These are phyloP conservation scores for Xerocomellus chrysenteron DNA, from an alignment of 768 basidiomycete species.

Conservation along the genomic window DNA sequence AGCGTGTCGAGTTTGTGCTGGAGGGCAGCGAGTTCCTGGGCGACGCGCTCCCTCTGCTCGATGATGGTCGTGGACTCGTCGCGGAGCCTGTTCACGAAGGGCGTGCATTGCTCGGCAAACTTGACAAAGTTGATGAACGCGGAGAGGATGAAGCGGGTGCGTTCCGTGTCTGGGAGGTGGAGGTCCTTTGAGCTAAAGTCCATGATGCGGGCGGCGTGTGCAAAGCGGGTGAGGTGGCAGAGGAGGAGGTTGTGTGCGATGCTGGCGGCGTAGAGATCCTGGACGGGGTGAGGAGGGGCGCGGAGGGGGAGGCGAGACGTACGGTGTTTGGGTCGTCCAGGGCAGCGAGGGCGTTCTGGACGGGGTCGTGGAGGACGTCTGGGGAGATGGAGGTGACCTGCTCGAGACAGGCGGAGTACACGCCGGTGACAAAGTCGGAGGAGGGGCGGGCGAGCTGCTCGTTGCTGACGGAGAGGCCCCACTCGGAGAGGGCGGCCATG, in stretches of 20 bases:
- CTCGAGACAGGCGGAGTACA: conserved; percentile 71
- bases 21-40: conserved; percentile 46
- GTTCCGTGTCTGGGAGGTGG: conserved; percentile 65
- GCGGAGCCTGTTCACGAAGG: conserved; percentile 60
- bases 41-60: conserved; percentile 60
- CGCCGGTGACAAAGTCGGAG: conserved; percentile 65
- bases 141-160: conserved; percentile 74
- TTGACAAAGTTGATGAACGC: conserved; percentile 94
- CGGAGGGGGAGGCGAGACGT: conserved; percentile 2
- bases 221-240: conserved; percentile 74
- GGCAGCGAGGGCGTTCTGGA: conserved; percentile 51
- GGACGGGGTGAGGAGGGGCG: background rate
- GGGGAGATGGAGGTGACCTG: conserved; percentile 66
- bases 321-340: conserved; percentile 59
- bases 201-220: conserved; percentile 68
- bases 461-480: conserved; percentile 64
- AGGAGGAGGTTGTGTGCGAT: conserved; percentile 63
- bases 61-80: conserved; percentile 56
- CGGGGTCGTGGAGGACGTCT: conserved; percentile 57
- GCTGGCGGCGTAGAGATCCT: conserved; percentile 69
- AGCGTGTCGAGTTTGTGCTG: conserved; percentile 52
- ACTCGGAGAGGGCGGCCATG: conserved; percentile 59
- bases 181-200: conserved; percentile 80
- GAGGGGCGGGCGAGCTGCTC: conserved; percentile 70
- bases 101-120: conserved; percentile 74